phyloP scores from a whole-genome alignment of 225 moss, liverwort and hornwort genomes.

The Physcomitrellopsis africana region DNA sequence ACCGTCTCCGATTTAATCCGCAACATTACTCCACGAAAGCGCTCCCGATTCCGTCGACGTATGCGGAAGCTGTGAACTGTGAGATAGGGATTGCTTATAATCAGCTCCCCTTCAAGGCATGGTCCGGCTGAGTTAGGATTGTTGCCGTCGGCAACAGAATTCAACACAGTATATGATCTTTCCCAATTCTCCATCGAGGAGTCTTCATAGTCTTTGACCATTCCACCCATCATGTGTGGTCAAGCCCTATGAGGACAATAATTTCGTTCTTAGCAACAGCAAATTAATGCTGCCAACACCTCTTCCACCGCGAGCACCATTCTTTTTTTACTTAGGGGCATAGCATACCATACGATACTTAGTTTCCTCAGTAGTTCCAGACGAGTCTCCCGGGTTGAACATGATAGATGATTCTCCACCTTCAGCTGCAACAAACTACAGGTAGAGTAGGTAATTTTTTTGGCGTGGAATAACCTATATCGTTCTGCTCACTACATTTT shows the following conservation, averaged over 20 bases:
- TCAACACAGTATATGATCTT: slow-evolving; percentile 20
- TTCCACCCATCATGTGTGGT: slow-evolving; percentile 49
- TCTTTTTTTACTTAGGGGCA: slow-evolving; percentile 10
- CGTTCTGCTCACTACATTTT: neutral
- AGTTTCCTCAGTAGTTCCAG: slow-evolving; percentile 10
- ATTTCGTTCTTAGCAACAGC: slow-evolving; percentile 6
- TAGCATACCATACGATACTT: slow-evolving; percentile 4
- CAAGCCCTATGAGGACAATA: slow-evolving; percentile 57
- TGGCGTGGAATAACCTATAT: neutral
- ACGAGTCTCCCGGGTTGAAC: slow-evolving; percentile 13
- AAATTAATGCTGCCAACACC: neutral
- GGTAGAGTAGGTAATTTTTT: neutral
- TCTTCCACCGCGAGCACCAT: neutral
- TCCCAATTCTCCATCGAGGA: slow-evolving; percentile 52
- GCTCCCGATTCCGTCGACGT: slow-evolving; percentile 24
- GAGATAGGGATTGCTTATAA: slow-evolving; percentile 44
- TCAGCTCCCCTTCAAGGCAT: slow-evolving; percentile 53
- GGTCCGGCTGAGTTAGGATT: slow-evolving; percentile 44
- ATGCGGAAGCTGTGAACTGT: slow-evolving; percentile 46
- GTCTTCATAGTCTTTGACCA: slow-evolving; percentile 67
- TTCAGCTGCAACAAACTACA: slow-evolving; percentile 1
- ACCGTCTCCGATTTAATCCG: slow-evolving; percentile 12
- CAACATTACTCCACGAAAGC: slow-evolving; percentile 25
- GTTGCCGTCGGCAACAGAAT: neutral
- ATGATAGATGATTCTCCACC: neutral